Base-by-base conservation (phyloP, 306 rosid species). In the Quercus variabilis region DNA sequence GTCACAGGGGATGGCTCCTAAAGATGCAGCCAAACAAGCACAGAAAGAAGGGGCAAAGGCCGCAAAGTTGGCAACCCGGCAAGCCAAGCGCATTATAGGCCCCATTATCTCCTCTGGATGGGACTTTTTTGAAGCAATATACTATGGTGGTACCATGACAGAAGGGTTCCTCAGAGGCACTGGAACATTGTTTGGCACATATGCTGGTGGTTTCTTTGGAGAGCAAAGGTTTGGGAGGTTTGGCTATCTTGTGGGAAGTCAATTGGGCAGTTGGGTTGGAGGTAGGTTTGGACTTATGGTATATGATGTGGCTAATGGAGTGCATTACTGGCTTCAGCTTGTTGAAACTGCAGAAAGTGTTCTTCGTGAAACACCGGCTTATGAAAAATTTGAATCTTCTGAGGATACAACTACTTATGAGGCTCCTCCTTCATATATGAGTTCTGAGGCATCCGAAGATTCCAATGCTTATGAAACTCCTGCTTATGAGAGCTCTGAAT, bases 191-290 rank as follows among this genome's bases (percentile, higher is more conserved):
- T 31, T 91, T 58, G 99, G 97, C 60, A 72, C 97, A 28, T 96
- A 93, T 72, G 74, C 71, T 23, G 91, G 92, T 67, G 98, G 99
- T 55, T 89, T 88, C 23, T 0, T 81, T 0, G 96, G 97, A 26
- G 99, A 96, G 75, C 85, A 90, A 81, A 89, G 83, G 84, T 85
- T 91, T 52, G 97, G 98, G 71, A 88, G 92, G 84, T 67, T 93
- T 71, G 99, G 99, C 73, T 91, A 93, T 83, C 96, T 91, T 76
- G 83, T 90, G 46, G 99, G 98, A 85, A 93, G 99, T 85, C 91
- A 88, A 13, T 19, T 88, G 76, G 99, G 99, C 4, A 93, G 98
- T 86, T 93, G 98, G 98, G 46, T 89, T 76, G 99, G 99, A 56
- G 99, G 96, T 87, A 90, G 96, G 78, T 77, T 93, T 26, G 99